Evolutionary conservation across 1,284 basidiomycete genomes (phyloP), one percentile per base, ranked within the genome.

Genomic region (Boletus sp.): DNA sequence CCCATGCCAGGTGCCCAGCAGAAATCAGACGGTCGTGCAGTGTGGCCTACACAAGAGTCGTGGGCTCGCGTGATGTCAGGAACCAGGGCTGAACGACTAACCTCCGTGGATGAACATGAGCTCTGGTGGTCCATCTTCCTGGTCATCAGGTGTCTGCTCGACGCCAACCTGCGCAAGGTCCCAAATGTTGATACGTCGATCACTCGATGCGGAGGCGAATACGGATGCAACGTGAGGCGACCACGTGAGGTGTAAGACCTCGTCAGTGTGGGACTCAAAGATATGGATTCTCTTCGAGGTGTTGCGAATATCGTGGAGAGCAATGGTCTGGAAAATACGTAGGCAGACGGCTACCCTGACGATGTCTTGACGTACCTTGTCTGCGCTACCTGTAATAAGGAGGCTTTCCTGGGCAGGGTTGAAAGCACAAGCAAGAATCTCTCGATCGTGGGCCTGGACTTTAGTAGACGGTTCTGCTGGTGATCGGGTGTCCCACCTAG

Each of bases 101-200:
- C 92, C 94, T 68, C 95, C 95, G 68, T 97, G 95, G 51, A 97
- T 85, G 74, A 98, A 98, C 65, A 97, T 78, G 61, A 97, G 79
- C 76, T 98, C 95, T 6, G 97, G 96, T 6, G 97, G 89, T 66
- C 97, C 97, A 72, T 99, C 97, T 76, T 99, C 97, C 55, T 95
- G 93, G 72, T 99, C 97, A 68, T 99, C 97, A 4, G 97, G 96
- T 1, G 94, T 94, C 76, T 99, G 97, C 76, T 99, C 97, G 55
- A 91, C 87, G 2, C 97, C 97, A 65, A 99, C 98, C 66, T 91
- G 87, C 43, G 89, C 85, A 55, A 98, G 78, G 78, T 99, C 96
- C 97, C 97, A 99, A 54, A 99, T 81, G 68, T 97, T 97, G 64
- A 99, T 87, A 25, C 97, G 84, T 37, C 97, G 85, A 74, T 99